Evolutionary conservation across 768 basidiomycete species (phyloP), one percentile per base, ranked within the genome.

Genomic region (Nidularia sp.): DNA sequence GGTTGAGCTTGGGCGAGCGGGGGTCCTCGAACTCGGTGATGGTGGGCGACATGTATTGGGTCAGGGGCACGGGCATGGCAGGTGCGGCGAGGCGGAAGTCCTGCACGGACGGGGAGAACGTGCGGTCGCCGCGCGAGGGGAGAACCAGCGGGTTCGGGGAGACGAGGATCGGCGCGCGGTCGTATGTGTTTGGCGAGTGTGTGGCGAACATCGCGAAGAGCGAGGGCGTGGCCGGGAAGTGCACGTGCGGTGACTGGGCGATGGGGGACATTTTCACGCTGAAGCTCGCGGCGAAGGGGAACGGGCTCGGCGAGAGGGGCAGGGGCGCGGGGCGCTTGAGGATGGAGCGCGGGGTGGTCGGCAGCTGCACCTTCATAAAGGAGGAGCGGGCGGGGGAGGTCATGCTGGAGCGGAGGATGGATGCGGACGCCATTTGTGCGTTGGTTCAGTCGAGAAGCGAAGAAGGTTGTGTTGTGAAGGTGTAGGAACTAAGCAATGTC

Each of bases 171-270:
- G 87, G 78, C 0, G 75, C 78, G 39, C 87, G 81, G 62, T 88
- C 87, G 60, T 87, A 88, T 0, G 73, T 73, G 47, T 71, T 61
- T 0, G 85, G 66, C 0, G 85, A 84, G 62, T 85, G 79, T 4
- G 81, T 78, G 22, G 74, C 67, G 62, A 77, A 80, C 4, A 79
- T 83, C 22, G 80, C 74, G 8, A 76, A 74, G 50, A 88, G 70
- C 35, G 71, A 63, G 9, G 85, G 80, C 1, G 84, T 80, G 9
- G 82, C 78, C 5, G 84, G 83, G 60, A 88, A 88, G 66, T 83
- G 84, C 52, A 88, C 85, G 60, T 80, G 84, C 2, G 75, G 70
- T 4, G 74, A 78, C 49, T 63, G 66, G 34, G 62, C 57, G 18
- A 63, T 59, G 1, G 70, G 65, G 22, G 70, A 66, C 18, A 65